Conservation (phyloP, 2,329 filamentous ascomycete species). For the Dryadomyces sulphureus region DNA sequence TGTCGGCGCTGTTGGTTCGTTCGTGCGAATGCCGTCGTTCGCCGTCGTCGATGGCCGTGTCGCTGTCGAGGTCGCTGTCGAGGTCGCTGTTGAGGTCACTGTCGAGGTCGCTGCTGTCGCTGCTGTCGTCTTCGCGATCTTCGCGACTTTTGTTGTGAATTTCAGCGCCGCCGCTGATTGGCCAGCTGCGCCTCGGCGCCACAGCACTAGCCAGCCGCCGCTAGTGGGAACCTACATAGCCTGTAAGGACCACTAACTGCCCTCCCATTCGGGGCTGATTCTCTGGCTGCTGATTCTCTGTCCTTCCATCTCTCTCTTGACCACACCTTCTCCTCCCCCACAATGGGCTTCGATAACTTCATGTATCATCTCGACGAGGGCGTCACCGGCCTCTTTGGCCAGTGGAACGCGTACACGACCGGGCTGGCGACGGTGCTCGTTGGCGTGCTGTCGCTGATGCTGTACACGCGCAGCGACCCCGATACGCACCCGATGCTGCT, state of each 20-base stretch:
- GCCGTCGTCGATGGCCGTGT: too few relatives aligned
- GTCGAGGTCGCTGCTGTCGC: too few relatives aligned
- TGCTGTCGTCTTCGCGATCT: too few relatives aligned
- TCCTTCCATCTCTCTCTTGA: background rate
- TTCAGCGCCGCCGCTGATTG: too few relatives aligned
- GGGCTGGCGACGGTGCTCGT: conserved; percentile 52
- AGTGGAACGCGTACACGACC: conserved; percentile 75
- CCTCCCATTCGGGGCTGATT: too few relatives aligned
- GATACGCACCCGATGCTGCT: conserved; percentile 88
- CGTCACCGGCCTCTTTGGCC: conserved; percentile 52
- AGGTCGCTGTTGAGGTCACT: too few relatives aligned
- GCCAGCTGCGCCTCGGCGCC: too few relatives aligned
- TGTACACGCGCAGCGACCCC: conserved; percentile 61
- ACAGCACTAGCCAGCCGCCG: too few relatives aligned
- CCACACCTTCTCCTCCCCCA: background rate
- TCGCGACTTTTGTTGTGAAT: too few relatives aligned
- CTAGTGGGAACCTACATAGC: background rate
- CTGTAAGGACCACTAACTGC: too few relatives aligned
- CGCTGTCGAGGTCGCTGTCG: too few relatives aligned
- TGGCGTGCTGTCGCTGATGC: conserved; percentile 52
- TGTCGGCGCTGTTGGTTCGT: background rate
- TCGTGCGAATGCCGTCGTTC: background rate
- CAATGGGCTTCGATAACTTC: conserved; percentile 36
- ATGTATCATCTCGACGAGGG: conserved; percentile 57
- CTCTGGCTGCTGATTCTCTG: background rate